Base-by-base conservation (phyloP, 768 basidiomycete species). In the Xanthoconium purpureum region DNA sequence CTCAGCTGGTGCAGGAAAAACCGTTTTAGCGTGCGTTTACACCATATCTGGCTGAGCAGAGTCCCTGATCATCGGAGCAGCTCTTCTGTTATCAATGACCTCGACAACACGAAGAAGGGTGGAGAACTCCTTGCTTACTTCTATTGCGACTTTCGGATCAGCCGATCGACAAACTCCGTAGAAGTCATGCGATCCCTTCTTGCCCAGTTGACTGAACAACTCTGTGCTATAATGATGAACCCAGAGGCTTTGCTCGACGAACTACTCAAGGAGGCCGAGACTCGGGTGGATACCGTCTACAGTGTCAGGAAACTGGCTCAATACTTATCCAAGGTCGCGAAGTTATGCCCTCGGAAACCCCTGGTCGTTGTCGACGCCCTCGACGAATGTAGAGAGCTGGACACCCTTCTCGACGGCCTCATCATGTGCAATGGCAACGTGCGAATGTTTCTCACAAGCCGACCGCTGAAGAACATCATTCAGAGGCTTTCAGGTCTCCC, bases 81-180 rank as follows among this genome's bases (percentile, higher is more conserved):
- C 42, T 13, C 24, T 4, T 24, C 24, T 24, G 24, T 24, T 4
- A 24, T 24, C 24, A 24, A 24, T 4, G 24, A 24, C 24, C 24
- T 24, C 24, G 24, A 24, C 24, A 24, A 24, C 24, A 24, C 24
- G 24, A 24, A 38, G 38, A 38, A 38, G 17, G 39, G 30, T 6
- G 33, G 18, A 0, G 56, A 63, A 17, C 0, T 44, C 7, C 10
- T 63, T 11, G 52, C 24, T 0, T 63, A 56, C 32, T 67, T 68
- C 44, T 68, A 66, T 54, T 68, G 66, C 5, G 61, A 67, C 33
- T 68, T 68, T 39, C 50, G 48, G 4, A 36, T 17, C 0, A 24
- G 6, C 5, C 17, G 39, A 8, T 61, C 56, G 5, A 64, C 51
- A 4, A 54, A 51, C 9, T 46, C 56, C 5, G 37, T 66, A 1